These are phyloP conservation scores for Proliferodiscus dingleyae DNA, from an alignment of 2,329 filamentous ascomycete species.

Conservation along the genomic window DNA sequence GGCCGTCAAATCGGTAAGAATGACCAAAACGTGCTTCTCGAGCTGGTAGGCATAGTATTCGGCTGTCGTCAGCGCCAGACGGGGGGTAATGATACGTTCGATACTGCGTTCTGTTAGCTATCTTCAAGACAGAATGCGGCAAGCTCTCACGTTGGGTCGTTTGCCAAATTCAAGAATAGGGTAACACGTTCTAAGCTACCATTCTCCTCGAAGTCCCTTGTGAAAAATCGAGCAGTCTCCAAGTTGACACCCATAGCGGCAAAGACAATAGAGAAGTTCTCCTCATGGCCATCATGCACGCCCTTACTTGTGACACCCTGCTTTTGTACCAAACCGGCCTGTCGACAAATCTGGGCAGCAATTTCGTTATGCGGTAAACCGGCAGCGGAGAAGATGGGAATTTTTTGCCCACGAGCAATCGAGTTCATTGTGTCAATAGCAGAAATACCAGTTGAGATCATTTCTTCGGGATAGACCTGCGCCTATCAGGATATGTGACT, in stretches of 20 bases:
- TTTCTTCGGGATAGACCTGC: constrained; percentile 97
- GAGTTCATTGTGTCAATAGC: constrained; percentile 98
- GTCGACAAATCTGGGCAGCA: constrained; percentile 96
- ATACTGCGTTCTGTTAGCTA: constrained; percentile 53
- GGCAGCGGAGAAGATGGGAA: constrained; percentile 96
- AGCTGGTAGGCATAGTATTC: constrained; percentile 99
- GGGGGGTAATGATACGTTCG: constrained; percentile 98
- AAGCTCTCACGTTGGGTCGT: constrained; percentile 88
- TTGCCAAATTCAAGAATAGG: constrained; percentile 97
- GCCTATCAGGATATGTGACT: not conserved
- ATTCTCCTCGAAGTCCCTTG: constrained; percentile 97
- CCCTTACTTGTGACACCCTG: constrained; percentile 82
- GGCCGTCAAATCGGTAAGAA: constrained; percentile 93
- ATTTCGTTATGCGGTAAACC: constrained; percentile 99
- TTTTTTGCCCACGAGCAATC: constrained; percentile 98
- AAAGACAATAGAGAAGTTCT: constrained; percentile 99
- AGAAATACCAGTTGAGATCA: constrained; percentile 99
- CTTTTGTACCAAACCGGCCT: constrained; percentile 81
- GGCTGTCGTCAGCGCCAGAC: constrained; percentile 94
- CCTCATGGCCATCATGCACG: constrained; percentile 92
- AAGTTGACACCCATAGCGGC: constrained; percentile 99
- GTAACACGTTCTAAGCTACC: constrained; percentile 96
- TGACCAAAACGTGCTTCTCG: constrained; percentile 98
- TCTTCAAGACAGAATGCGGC: not conserved
- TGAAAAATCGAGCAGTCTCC: constrained; percentile 98